Percentiles rank a stretch among this genome's conserved stretches.
These are phyloP conservation scores for Bromus sterilis DNA, from an alignment of 176 grass and related monocot species.

Conservation along the genomic window DNA sequence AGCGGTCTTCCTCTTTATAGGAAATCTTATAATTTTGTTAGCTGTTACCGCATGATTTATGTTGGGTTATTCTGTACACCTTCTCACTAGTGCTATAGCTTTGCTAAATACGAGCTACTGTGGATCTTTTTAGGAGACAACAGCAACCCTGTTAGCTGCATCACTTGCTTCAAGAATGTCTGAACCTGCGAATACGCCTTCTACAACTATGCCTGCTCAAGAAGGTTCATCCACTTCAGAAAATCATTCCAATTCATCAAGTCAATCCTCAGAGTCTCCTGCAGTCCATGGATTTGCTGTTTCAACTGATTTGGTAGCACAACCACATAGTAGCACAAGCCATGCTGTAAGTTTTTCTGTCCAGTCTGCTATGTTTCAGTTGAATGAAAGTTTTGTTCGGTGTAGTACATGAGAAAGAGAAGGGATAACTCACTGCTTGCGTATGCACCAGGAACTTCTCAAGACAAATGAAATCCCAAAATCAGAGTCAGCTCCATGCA, in stretches of 20 bases:
- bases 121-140: constrained; percentile 54
- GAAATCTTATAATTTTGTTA: neutral
- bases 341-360: constrained; percentile 34
- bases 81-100: neutral
- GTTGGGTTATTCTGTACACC: neutral
- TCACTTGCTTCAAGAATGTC: constrained; percentile 62
- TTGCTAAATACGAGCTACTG: neutral
- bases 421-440: constrained; percentile 1
- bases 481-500: constrained; percentile 23
- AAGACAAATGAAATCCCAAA: constrained; percentile 15
- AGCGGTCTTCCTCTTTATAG: neutral
- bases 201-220: constrained; percentile 20
- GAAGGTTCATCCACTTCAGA: constrained; percentile 25
- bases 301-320: constrained; percentile 25
- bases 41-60: neutral
- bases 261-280: constrained; percentile 22
- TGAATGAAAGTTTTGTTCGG: neutral
- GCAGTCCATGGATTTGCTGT: constrained; percentile 20
- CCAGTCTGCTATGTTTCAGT: neutral
- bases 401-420: neutral
- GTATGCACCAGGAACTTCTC: constrained; percentile 40
- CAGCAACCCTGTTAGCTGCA: constrained; percentile 66
- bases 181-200: constrained; percentile 17
- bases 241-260: constrained; percentile 48
- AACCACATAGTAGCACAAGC: constrained; percentile 17